Percentiles rank a stretch among this genome's conserved stretches.
Conservation (phyloP, 75 land plant species). For the Cupressus sempervirens region DNA sequence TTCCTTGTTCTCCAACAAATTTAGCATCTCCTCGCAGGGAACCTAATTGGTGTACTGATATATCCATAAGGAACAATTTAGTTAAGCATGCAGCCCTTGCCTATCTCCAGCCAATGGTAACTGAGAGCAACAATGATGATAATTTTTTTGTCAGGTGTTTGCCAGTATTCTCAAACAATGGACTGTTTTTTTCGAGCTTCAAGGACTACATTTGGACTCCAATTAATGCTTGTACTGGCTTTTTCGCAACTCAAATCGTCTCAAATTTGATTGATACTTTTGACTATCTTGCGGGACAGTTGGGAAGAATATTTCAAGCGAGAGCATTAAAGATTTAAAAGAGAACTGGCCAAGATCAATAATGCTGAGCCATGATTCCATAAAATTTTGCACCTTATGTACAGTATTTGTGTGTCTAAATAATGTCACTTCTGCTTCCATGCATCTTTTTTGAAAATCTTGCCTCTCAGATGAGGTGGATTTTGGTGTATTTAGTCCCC, state of each 20-base stretch:
- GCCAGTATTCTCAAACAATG: slow-evolving; percentile 8
- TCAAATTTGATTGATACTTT: slow-evolving; percentile 6
- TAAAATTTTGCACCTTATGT: neutral
- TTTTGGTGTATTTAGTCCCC: neutral
- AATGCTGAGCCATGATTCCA: neutral
- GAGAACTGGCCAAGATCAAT: slow-evolving; percentile 5
- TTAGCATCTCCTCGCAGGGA: slow-evolving; percentile 9
- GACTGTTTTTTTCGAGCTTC: neutral
- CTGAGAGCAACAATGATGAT: slow-evolving; percentile 9
- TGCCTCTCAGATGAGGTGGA: neutral
- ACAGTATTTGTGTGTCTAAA: slow-evolving; percentile 4
- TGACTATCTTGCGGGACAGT: slow-evolving; percentile 3
- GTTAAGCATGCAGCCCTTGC: slow-evolving; percentile 11
- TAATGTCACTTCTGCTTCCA: neutral
- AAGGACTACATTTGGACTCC: slow-evolving; percentile 2
- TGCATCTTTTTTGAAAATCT: neutral
- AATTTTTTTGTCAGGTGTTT: slow-evolving; percentile 2
- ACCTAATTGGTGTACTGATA: slow-evolving; percentile 1
- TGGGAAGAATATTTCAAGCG: slow-evolving; percentile 1
- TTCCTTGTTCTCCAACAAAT: slow-evolving; percentile 13
- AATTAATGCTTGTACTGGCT: slow-evolving; percentile 10
- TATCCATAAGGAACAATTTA: slow-evolving; percentile 3
- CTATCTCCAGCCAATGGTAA: slow-evolving; percentile 13
- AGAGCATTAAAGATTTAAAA: neutral
- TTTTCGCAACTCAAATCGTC: neutral